Conservation (phyloP, 768 basidiomycete genomes). For the Trametes coccinea region DNA sequence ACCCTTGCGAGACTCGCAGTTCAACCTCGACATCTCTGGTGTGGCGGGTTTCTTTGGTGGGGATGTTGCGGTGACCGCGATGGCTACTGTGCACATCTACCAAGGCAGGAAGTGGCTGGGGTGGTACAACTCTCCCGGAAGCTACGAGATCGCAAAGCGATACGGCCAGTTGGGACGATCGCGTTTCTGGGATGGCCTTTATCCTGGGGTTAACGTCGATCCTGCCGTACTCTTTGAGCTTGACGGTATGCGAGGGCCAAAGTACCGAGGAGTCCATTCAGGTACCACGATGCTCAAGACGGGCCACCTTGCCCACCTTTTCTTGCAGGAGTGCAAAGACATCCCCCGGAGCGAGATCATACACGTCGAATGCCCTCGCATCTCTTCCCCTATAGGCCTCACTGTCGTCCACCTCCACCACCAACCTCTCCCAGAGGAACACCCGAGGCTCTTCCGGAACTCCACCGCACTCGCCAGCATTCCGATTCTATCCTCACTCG, state of each 20-base stretch:
- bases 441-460: constrained; percentile 13
- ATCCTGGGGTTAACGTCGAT: constrained; percentile 18
- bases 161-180: constrained; percentile 18
- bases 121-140: constrained; percentile 20
- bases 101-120: constrained; percentile 19
- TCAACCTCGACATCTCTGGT: constrained; percentile 21
- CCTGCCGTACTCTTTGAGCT: constrained; percentile 20
- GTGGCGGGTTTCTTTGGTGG: constrained; percentile 20
- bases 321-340: constrained; percentile 14
- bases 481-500: constrained; percentile 12
- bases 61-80: constrained; percentile 18
- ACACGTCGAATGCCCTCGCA: not conserved
- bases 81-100: constrained; percentile 20
- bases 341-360: not conserved
- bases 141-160: constrained; percentile 22
- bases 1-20: constrained; percentile 8
- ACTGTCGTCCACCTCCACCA: constrained; percentile 8
- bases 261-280: constrained; percentile 16
- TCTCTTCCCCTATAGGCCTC: constrained; percentile 2
- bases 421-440: not conserved
- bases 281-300: constrained; percentile 17
- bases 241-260: constrained; percentile 11
- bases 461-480: constrained; percentile 11
- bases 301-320: constrained; percentile 14
- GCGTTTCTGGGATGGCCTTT: constrained; percentile 22